Evolutionary conservation across 768 basidiomycete species (phyloP).

Genomic region (Russula lepida): DNA sequence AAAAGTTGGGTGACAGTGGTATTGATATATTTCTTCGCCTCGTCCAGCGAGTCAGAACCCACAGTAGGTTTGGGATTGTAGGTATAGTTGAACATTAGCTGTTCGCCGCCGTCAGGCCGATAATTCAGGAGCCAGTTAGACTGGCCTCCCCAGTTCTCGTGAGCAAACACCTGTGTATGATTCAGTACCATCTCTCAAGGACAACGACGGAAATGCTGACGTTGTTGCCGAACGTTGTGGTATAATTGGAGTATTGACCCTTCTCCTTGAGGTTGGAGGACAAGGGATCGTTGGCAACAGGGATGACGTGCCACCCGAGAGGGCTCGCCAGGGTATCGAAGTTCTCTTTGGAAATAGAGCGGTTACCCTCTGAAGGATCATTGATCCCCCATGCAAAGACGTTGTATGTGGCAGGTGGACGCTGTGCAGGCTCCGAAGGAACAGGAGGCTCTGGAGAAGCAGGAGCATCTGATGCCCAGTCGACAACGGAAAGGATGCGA

Average conservation of each 20-base stretch:
- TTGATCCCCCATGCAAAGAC: constrained; percentile 80
- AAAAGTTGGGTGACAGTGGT: constrained; percentile 82
- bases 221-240: constrained; percentile 85
- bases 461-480: constrained; percentile 39
- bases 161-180: constrained; percentile 61
- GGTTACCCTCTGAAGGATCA: constrained; percentile 68
- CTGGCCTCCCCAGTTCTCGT: constrained; percentile 85
- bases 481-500: constrained; percentile 79
- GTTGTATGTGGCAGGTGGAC: constrained; percentile 42
- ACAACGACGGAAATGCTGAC: constrained; percentile 29
- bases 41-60: constrained; percentile 47
- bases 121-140: constrained; percentile 62
- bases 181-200: neutral
- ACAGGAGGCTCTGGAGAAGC: constrained; percentile 49
- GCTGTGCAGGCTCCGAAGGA: constrained; percentile 26
- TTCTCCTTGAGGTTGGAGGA: constrained; percentile 22
- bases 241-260: constrained; percentile 42
- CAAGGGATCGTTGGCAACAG: constrained; percentile 58
- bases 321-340: constrained; percentile 77
- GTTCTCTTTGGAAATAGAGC: constrained; percentile 52
- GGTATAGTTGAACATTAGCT: constrained; percentile 56
- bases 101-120: constrained; percentile 60
- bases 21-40: constrained; percentile 80
- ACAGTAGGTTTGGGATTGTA: constrained; percentile 64
- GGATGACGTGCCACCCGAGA: constrained; percentile 86